phyloP scores from a whole-genome alignment of 768 basidiomycete genomes.

The Hirschioporus abietinus region DNA sequence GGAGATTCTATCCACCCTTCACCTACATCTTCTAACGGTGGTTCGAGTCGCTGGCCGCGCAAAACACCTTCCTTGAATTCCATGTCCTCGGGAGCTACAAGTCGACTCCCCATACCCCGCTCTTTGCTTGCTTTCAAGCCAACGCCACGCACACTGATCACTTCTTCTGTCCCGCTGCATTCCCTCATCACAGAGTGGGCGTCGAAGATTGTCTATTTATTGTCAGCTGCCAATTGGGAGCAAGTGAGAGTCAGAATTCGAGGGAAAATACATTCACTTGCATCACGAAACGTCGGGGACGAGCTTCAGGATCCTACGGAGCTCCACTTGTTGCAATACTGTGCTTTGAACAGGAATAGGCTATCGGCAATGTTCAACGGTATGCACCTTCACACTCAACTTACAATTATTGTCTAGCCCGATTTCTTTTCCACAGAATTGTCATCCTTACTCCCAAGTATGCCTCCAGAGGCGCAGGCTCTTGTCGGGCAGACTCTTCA shows the following conservation, averaged over 20 bases:
- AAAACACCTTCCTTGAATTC: conserved; percentile 27
- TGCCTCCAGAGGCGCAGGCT: conserved; percentile 68
- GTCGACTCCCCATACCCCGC: conserved; percentile 17
- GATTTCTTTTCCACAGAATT: conserved; percentile 45
- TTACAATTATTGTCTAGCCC: conserved; percentile 8
- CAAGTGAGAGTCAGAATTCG: conserved; percentile 70
- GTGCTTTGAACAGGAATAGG: conserved; percentile 63
- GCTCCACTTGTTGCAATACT: conserved; percentile 71
- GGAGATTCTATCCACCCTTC: neutral
- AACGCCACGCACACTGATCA: conserved; percentile 56
- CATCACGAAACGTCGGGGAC: conserved; percentile 37
- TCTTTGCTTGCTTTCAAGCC: conserved; percentile 45
- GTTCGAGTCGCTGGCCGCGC: conserved; percentile 20
- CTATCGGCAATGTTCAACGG: conserved; percentile 70
- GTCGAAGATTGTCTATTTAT: conserved; percentile 76
- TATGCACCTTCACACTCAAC: conserved; percentile 22
- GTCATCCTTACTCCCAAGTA: conserved; percentile 75
- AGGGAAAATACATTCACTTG: conserved; percentile 62
- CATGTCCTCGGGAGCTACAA: conserved; percentile 15
- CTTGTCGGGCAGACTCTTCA: conserved; percentile 71
- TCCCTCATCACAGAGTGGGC: conserved; percentile 64
- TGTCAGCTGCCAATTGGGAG: conserved; percentile 85
- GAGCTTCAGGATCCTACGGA: conserved; percentile 66
- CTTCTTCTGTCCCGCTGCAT: conserved; percentile 50
- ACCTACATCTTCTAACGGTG: neutral